Evolutionary conservation across 371 early-diverging fungal species (phyloP), one percentile per base, ranked within the genome.

Genomic region (Rhizopus stolonifer): DNA sequence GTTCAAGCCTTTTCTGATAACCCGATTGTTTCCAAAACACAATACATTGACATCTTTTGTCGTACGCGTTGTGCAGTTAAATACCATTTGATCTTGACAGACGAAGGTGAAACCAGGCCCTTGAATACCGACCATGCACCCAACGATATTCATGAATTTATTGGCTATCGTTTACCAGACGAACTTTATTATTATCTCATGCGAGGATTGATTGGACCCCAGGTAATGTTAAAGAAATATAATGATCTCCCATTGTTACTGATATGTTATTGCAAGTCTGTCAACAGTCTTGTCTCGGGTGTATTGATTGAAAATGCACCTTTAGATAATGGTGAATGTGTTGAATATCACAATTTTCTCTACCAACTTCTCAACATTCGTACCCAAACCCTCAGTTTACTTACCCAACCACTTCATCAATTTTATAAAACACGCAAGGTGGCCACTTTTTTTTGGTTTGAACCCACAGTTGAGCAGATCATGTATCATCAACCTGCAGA

Each of bases 81-180:
- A 38, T 85, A 88, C 60, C 91, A 92, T 58, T 67, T 88, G 13
- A 75, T 90, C 8, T 65, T 90, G 52, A 80, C 75, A 3, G 79
- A 80, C 31, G 83, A 89, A 31, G 92, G 91, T 13, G 71, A 75
- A 43, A 82, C 90, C 1, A 79, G 77, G 15, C 90, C 92, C 15
- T 66, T 91, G 49, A 84, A 88, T 57, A 54, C 67, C 17, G 87
- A 84, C 7, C 61, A 77, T 17, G 83, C 86, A 24, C 89, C 89
- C 1, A 85, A 77, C 45, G 93, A 93, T 61, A 79, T 93, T 32
- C 93, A 93, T 53, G 89, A 89, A 51, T 83, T 91, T 29, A 85
- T 93, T 51, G 93, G 92, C 9, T 85, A 85, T 58, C 81, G 89
- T 23, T 71, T 92, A 47, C 92, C 93, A 0, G 83, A 84, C 42